These are phyloP conservation scores for Zymoseptoria tritici DNA, from an alignment of 2,329 filamentous ascomycete species.

Conservation along the genomic window DNA sequence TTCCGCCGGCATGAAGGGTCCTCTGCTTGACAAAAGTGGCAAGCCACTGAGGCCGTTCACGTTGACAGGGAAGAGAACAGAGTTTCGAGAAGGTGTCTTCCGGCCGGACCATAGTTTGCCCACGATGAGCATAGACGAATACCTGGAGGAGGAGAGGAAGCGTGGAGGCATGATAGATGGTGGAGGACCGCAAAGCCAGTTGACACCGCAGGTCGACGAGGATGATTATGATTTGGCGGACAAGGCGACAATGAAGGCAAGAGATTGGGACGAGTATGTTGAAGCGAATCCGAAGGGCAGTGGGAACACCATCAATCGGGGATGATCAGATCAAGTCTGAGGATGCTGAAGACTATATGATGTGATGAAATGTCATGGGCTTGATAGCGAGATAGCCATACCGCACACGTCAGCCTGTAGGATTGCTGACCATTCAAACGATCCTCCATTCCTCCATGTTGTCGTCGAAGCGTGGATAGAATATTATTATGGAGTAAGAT, in stretches of 20 bases:
- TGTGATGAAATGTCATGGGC: not conserved
- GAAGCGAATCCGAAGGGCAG: slow-evolving; percentile 82
- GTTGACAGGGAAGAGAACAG: slow-evolving; percentile 62
- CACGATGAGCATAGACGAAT: slow-evolving; percentile 97
- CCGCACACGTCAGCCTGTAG: not conserved
- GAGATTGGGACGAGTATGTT: slow-evolving; percentile 89
- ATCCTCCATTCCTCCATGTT: not conserved
- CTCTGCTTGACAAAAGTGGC: slow-evolving; percentile 68
- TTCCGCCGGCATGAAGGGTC: slow-evolving; percentile 45
- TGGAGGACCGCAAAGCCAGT: slow-evolving; percentile 67
- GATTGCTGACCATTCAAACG: not conserved
- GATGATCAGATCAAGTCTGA: slow-evolving; percentile 33
- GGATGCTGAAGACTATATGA: not conserved
- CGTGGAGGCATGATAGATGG: slow-evolving; percentile 87
- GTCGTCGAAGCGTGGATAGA: not conserved
- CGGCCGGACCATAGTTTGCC: slow-evolving; percentile 85
- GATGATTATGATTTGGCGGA: slow-evolving; percentile 85
- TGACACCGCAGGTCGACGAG: slow-evolving; percentile 70
- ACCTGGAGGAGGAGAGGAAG: slow-evolving; percentile 80
- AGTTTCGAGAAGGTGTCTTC: slow-evolving; percentile 75
- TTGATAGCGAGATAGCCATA: not conserved
- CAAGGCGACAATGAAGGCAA: slow-evolving; percentile 82
- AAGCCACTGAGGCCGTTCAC: slow-evolving; percentile 90
- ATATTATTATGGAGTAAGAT: not conserved
- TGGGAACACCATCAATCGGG: slow-evolving; percentile 77